Conservation (phyloP, 768 basidiomycete genomes). For the Macrolepiota albuminosa region DNA sequence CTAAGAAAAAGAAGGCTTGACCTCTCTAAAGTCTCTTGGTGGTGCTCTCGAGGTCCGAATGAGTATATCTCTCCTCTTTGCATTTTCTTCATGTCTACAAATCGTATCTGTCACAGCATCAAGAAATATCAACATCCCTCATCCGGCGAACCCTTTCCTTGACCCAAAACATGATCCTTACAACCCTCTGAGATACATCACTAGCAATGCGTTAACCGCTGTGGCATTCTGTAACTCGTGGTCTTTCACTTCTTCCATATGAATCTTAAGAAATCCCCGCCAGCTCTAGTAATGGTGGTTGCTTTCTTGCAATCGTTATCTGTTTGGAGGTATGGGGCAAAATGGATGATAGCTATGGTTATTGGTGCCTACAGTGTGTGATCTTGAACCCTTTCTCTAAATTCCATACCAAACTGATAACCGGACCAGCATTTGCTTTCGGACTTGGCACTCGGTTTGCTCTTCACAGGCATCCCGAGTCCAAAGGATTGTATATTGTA, state of each 20-base stretch:
- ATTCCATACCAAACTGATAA: background rate
- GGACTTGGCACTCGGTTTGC: slow-evolving; percentile 56
- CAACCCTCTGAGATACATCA: slow-evolving; percentile 53
- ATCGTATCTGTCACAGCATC: slow-evolving; percentile 12
- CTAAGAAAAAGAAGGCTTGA: background rate
- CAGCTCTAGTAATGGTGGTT: slow-evolving; percentile 33
- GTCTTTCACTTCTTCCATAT: background rate
- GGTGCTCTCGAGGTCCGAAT: background rate
- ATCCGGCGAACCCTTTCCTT: slow-evolving; percentile 35
- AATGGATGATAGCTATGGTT: slow-evolving; percentile 57
- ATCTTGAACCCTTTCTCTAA: background rate
- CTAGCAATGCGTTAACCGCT: slow-evolving; percentile 45
- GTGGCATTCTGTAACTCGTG: slow-evolving; percentile 41
- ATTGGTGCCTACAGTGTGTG: slow-evolving; percentile 55
- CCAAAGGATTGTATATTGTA: slow-evolving; percentile 45
- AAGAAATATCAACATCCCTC: slow-evolving; percentile 18
- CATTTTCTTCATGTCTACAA: background rate
- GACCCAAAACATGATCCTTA: slow-evolving; percentile 49
- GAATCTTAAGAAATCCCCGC: background rate
- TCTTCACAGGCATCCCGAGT: slow-evolving; percentile 49
- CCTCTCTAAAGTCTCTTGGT: background rate
- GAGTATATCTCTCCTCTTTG: background rate
- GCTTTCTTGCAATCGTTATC: slow-evolving; percentile 41
- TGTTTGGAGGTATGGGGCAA: slow-evolving; percentile 40
- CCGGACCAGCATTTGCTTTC: slow-evolving; percentile 44